Percentiles rank a stretch among this genome's conserved stretches.
Evolutionary conservation across 1,284 basidiomycete genomes (phyloP).

Genomic region (Sanghuangporus baumii): DNA sequence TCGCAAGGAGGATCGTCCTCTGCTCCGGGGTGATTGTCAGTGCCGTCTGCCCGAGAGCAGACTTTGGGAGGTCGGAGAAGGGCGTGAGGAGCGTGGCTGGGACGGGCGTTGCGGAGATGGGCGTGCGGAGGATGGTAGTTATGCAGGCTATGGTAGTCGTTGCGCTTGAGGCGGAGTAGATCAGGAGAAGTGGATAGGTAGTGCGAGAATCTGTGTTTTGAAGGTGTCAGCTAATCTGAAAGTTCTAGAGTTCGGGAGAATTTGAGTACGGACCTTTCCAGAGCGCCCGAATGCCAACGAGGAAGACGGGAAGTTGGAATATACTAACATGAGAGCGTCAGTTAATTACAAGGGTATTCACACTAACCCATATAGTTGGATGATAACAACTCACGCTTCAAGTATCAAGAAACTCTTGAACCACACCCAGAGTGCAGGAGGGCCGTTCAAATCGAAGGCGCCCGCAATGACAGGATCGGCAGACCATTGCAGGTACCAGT

Average conservation of each 20-base stretch:
- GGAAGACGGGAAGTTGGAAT: slow-evolving; percentile 75
- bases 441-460: slow-evolving; percentile 39
- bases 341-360: slow-evolving; percentile 23
- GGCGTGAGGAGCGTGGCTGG: slow-evolving; percentile 21
- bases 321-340: slow-evolving; percentile 35
- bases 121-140: slow-evolving; percentile 46
- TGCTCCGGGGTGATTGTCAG: slow-evolving; percentile 36
- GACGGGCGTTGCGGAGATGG: slow-evolving; percentile 30
- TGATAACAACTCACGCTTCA: slow-evolving; percentile 33
- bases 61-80: background rate
- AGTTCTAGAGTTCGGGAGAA: background rate
- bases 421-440: slow-evolving; percentile 46
- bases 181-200: slow-evolving; percentile 53
- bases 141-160: slow-evolving; percentile 76
- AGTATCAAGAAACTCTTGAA: slow-evolving; percentile 59
- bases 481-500: slow-evolving; percentile 44
- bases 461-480: slow-evolving; percentile 62
- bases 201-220: slow-evolving; percentile 35
- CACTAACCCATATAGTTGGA: slow-evolving; percentile 3
- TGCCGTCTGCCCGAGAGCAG: background rate
- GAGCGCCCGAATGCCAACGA: slow-evolving; percentile 60
- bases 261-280: slow-evolving; percentile 48
- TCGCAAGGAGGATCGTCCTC: slow-evolving; percentile 51
- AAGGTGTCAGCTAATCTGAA: background rate
- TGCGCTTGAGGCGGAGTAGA: slow-evolving; percentile 73